These are phyloP conservation scores for Danielia reshetovae DNA, from an alignment of 805 yeast genomes.

Conservation along the genomic window DNA sequence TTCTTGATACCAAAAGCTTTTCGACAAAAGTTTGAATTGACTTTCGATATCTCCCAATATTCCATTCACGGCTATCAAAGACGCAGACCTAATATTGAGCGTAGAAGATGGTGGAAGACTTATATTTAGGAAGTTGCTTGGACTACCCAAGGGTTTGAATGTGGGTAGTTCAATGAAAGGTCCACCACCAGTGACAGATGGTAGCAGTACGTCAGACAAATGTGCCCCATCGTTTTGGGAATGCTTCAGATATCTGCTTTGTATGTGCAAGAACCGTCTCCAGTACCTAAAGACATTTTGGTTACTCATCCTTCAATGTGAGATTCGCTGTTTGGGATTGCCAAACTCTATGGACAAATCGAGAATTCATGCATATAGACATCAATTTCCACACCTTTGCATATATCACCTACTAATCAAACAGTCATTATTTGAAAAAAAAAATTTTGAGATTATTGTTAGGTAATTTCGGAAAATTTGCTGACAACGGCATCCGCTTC, in stretches of 20 bases:
- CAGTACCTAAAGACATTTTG: no score
- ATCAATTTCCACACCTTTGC: no score
- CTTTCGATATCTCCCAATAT: slow-evolving; percentile 3
- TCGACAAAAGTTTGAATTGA: slow-evolving; percentile 4
- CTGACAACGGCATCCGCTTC: slow-evolving; percentile 21
- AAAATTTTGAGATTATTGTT: no score
- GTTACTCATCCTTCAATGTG: no score
- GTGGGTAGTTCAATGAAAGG: slow-evolving; percentile 12
- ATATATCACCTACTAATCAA: no score
- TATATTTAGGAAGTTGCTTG: slow-evolving; percentile 4
- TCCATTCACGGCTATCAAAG: slow-evolving; percentile 5
- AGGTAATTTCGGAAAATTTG: background rate
- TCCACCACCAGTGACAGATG: slow-evolving; percentile 11
- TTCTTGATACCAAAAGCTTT: slow-evolving; percentile 10
- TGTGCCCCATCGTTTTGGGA: background rate
- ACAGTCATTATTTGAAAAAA: no score
- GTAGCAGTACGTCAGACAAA: background rate
- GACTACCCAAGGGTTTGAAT: slow-evolving; percentile 6
- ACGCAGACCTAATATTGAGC: slow-evolving; percentile 6
- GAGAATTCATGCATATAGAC: no score
- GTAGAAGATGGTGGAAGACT: slow-evolving; percentile 9
- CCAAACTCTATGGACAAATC: no score
- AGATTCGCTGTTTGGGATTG: no score
- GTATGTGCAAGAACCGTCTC: no score
- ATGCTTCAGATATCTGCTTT: no score